Percentiles rank a stretch among this genome's conserved stretches.
Conservation (phyloP, 2,329 filamentous ascomycete species). For the Fusarium sp. region DNA sequence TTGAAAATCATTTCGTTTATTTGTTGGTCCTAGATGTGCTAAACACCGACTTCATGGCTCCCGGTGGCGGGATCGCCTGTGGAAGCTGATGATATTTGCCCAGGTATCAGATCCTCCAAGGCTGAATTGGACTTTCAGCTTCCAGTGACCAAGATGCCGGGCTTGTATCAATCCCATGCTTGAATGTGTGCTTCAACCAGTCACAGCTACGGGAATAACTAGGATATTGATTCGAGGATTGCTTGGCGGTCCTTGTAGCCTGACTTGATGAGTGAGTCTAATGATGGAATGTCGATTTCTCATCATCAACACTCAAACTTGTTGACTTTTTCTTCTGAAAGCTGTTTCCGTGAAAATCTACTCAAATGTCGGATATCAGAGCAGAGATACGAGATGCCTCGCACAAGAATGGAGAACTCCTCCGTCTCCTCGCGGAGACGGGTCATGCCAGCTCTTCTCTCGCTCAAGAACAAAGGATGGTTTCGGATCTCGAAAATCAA, state of each 20-base stretch:
- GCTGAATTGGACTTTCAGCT: neutral
- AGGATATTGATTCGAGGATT: neutral
- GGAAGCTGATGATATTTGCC: neutral
- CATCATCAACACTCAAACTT: neutral
- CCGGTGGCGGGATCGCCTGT: neutral
- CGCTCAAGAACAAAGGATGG: constrained; percentile 58
- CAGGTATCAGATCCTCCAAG: neutral
- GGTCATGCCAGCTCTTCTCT: constrained; percentile 61
- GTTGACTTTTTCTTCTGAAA: neutral
- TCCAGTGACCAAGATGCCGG: neutral
- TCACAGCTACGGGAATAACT: neutral
- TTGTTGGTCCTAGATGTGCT: neutral
- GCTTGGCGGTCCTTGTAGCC: neutral
- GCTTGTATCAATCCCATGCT: neutral
- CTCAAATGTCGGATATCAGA: constrained; percentile 47
- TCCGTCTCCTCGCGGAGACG: constrained; percentile 60
- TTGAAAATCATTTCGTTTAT: neutral
- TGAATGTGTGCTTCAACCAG: neutral
- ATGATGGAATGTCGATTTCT: neutral
- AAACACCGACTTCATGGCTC: neutral
- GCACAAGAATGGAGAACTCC: constrained; percentile 56
- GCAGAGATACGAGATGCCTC: constrained; percentile 55
- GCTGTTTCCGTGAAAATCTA: neutral
- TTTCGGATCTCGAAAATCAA: constrained; percentile 59
- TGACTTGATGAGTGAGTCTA: neutral